Conservation (phyloP, 73 alveolate species). For the Paramecium caudatum region DNA sequence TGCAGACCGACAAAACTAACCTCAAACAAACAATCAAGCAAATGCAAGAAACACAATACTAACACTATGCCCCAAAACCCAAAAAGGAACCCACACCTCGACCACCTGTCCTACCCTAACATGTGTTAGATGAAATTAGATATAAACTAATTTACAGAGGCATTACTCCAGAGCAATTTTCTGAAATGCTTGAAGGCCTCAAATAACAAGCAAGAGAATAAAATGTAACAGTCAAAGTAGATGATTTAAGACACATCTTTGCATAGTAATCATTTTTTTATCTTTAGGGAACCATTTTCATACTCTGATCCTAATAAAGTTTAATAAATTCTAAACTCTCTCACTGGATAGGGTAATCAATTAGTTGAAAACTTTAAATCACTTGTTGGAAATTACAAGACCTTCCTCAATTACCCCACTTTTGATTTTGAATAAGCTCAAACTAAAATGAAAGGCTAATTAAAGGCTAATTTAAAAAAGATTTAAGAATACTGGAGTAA, state of each 20-base stretch:
- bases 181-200: conserved; percentile 30
- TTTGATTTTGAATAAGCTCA: conserved; percentile 33
- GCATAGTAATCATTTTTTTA: conserved; percentile 39
- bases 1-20: conserved; percentile 19
- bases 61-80: conserved; percentile 9
- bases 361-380: conserved; percentile 27
- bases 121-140: conserved; percentile 31
- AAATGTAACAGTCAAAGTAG: conserved; percentile 32
- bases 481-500: conserved; percentile 49
- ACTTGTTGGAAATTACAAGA: conserved; percentile 19
- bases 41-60: background rate
- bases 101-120: background rate
- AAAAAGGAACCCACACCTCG: conserved; percentile 35
- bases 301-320: conserved; percentile 14
- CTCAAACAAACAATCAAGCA: conserved; percentile 44
- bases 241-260: conserved; percentile 41
- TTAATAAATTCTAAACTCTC: background rate
- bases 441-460: background rate
- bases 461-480: background rate
- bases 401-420: conserved; percentile 43
- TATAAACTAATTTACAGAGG: conserved; percentile 1
- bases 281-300: conserved; percentile 42
- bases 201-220: conserved; percentile 55
- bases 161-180: background rate
- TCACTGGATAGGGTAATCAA: background rate